These are phyloP conservation scores for Pseudozyma hubeiensis DNA, from an alignment of 1,284 basidiomycete genomes.

Conservation along the genomic window DNA sequence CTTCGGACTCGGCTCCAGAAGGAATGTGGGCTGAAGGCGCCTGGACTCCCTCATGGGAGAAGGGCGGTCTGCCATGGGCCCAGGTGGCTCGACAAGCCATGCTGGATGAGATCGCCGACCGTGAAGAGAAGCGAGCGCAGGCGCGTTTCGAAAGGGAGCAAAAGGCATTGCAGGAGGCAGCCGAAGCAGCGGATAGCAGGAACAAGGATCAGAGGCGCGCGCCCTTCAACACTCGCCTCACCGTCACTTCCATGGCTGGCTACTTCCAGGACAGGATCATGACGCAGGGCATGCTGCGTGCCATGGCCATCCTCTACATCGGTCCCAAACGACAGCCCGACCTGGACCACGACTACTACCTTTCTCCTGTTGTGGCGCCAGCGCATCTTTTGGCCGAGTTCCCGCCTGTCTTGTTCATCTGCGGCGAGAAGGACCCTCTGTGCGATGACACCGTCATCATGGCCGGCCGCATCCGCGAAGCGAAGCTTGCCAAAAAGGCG, in stretches of 20 bases:
- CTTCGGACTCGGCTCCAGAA: constrained; percentile 37
- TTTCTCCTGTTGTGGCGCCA: constrained; percentile 92
- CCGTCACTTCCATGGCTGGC: constrained; percentile 94
- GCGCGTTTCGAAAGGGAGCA: constrained; percentile 45
- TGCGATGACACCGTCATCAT: constrained; percentile 81
- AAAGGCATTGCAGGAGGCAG: constrained; percentile 33
- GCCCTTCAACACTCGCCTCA: constrained; percentile 81
- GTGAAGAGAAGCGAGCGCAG: constrained; percentile 38
- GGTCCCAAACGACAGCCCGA: constrained; percentile 92
- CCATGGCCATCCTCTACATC: constrained; percentile 97
- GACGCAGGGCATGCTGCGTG: constrained; percentile 77
- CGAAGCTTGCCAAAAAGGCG: constrained; percentile 78
- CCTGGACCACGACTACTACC: constrained; percentile 91
- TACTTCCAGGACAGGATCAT: constrained; percentile 65
- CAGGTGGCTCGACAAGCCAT: constrained; percentile 37
- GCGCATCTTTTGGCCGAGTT: constrained; percentile 85
- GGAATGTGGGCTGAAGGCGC: constrained; percentile 27
- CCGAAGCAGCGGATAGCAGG: constrained; percentile 40
- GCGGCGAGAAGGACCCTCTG: constrained; percentile 89
- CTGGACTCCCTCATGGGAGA: constrained; percentile 41
- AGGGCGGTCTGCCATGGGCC: constrained; percentile 38
- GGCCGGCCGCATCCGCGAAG: constrained; percentile 89
- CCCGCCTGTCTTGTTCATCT: constrained; percentile 81
- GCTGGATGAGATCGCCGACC: constrained; percentile 31
- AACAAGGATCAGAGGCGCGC: constrained; percentile 42